These are phyloP conservation scores for Litchi chinensis DNA, from an alignment of 345 rosid species.

Conservation along the genomic window DNA sequence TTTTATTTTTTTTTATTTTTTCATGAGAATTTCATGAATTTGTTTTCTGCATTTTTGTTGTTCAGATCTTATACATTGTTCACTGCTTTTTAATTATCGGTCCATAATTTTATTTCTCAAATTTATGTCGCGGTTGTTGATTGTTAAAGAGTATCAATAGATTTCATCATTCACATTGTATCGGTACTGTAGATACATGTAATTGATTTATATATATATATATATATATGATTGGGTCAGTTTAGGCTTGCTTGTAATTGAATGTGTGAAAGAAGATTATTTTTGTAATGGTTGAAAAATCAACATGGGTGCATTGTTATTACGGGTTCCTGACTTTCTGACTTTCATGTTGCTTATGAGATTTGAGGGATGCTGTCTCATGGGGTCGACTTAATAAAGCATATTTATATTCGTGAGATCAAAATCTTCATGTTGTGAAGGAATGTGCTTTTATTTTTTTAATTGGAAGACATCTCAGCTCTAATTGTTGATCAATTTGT, in stretches of 20 bases:
- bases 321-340: constrained; percentile 26
- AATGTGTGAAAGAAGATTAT: constrained; percentile 16
- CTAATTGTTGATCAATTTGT: not conserved
- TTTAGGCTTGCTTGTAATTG: constrained; percentile 7
- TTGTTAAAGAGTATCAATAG: too few species aligned
- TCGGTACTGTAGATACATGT: too few species aligned
- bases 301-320: constrained; percentile 30
- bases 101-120: not conserved
- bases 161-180: too few species aligned
- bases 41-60: constrained; percentile 20
- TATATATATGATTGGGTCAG: not conserved
- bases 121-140: not conserved
- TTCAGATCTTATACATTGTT: constrained; percentile 44
- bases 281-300: constrained; percentile 29
- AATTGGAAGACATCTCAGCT: not conserved
- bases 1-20: constrained; percentile 5
- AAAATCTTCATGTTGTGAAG: not conserved
- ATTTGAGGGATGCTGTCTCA: not conserved
- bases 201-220: too few species aligned
- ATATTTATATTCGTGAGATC: not conserved
- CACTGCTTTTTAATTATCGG: constrained; percentile 18
- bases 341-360: not conserved
- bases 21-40: constrained; percentile 23
- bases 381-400: not conserved
- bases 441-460: not conserved